These are phyloP conservation scores for Nothophytophthora sp. DNA, from an alignment of 352 stramenopile genomes.

Conservation along the genomic window DNA sequence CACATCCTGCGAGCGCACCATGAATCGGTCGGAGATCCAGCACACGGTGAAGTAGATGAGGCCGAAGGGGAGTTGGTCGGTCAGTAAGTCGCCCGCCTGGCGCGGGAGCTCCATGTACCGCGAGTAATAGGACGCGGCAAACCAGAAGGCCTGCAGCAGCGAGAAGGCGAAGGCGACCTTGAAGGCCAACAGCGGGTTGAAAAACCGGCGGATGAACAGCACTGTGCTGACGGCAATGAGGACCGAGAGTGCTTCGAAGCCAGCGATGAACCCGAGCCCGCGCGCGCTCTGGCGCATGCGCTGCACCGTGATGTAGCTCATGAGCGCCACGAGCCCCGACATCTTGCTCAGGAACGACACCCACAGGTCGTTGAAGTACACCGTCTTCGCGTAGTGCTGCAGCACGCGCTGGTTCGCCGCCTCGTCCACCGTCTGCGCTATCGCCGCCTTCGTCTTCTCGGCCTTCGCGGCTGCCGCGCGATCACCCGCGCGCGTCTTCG, in stretches of 20 bases:
- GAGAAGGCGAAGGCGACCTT: constrained; percentile 77
- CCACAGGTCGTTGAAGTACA: constrained; percentile 88
- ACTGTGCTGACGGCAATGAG: constrained; percentile 52
- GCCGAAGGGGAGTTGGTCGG: constrained; percentile 71
- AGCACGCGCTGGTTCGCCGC: constrained; percentile 66
- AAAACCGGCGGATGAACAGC: constrained; percentile 65
- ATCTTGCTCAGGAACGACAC: constrained; percentile 84
- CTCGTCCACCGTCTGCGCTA: constrained; percentile 30
- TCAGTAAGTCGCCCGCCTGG: constrained; percentile 54
- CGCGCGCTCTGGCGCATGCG: constrained; percentile 47
- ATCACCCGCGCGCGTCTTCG: constrained; percentile 20
- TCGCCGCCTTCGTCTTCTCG: constrained; percentile 20
- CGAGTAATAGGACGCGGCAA: constrained; percentile 45
- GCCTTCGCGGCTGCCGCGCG: constrained; percentile 2
- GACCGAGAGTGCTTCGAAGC: constrained; percentile 67
- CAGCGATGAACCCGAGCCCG: constrained; percentile 54
- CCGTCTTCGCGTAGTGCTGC: constrained; percentile 81
- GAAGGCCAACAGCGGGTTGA: constrained; percentile 69
- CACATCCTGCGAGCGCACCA: constrained; percentile 65
- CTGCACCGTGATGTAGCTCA: constrained; percentile 63
- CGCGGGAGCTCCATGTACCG: constrained; percentile 43
- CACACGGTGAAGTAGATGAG: constrained; percentile 76
- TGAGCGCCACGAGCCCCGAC: constrained; percentile 63
- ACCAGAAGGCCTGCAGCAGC: constrained; percentile 77
- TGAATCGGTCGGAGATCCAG: constrained; percentile 81